Base-by-base conservation (phyloP, 768 basidiomycete genomes). In the Inosperma sp. region DNA sequence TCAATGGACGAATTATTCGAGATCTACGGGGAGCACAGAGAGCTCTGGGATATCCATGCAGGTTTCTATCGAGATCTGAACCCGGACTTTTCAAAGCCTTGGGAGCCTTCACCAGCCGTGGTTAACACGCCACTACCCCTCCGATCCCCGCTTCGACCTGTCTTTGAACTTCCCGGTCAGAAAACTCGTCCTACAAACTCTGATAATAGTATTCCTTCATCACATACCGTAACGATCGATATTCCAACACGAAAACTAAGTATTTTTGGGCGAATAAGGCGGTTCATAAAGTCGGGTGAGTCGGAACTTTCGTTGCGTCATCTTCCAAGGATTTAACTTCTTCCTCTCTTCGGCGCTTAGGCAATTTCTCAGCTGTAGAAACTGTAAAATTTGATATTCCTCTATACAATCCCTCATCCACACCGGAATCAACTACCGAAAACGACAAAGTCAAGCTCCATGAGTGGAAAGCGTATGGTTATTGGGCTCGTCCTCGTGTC, bases 391-490 rank as follows among this genome's bases (percentile, higher is more conserved):
- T 54, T 10, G 22, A 46, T 4, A 53, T 49, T 14, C 46, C 53
- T 10, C 17, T 49, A 8, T 25, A 37, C 16, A 37, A 56, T 8
- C 35, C 37, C 1, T 23, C 36, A 17, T 7, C 36, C 26, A 10
- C 49, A 12, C 31, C 26, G 27, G 48, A 52, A 41, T 46, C 27
- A 16, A 49, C 21, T 22, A 44, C 16, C 14, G 50, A 57, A 21
- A 36, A 19, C 19, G 46, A 55, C n/a, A 59, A 57, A 21, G 62
- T 67, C 4, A 51, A 61, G 21, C 54, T 57, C 0, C 56, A 64
- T 27, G 79, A 78, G 31, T 83, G 79, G 78, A 76, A 78, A 56
- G 72, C 73, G 31, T 81, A 76, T 59, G 80, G 76, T 1, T 75
- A 78, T 48, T 81, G 75, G 67, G 76, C 80, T 5, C 71, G 72